Conservation (phyloP, 2,329 filamentous ascomycete genomes). For the Colletotrichum tofieldiae region DNA sequence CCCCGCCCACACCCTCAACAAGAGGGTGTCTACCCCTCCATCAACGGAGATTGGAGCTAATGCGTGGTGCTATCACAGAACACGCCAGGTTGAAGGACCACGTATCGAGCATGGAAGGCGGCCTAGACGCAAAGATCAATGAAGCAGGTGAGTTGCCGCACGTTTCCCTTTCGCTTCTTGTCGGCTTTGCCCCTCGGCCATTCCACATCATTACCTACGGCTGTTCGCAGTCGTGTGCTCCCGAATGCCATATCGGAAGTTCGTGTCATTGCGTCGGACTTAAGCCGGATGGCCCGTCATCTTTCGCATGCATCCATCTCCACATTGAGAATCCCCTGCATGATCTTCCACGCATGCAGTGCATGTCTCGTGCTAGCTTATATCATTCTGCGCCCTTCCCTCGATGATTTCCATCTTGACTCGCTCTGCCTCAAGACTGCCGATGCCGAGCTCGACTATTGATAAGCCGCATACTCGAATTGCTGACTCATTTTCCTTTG, state of each 20-base stretch:
- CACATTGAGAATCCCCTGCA: slow-evolving; percentile 51
- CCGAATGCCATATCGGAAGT: slow-evolving; percentile 41
- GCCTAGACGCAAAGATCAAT: slow-evolving; percentile 89
- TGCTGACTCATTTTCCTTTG: slow-evolving; percentile 43
- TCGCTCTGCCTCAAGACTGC: neutral
- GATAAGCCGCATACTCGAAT: slow-evolving; percentile 36
- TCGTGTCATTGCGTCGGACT: slow-evolving; percentile 17
- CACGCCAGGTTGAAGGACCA: slow-evolving; percentile 96
- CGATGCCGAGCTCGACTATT: slow-evolving; percentile 20
- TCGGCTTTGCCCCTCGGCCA: slow-evolving; percentile 43
- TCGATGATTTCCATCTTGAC: neutral
- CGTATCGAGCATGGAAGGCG: slow-evolving; percentile 87
- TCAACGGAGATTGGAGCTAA: slow-evolving; percentile 54
- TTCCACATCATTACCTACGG: slow-evolving; percentile 49
- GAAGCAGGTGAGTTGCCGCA: slow-evolving; percentile 84
- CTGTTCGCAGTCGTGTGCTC: slow-evolving; percentile 47
- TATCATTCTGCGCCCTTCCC: slow-evolving; percentile 41
- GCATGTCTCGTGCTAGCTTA: slow-evolving; percentile 50
- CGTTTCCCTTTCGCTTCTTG: slow-evolving; percentile 47
- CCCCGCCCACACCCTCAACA: slow-evolving; percentile 40
- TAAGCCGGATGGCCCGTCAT: slow-evolving; percentile 8
- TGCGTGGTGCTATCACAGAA: slow-evolving; percentile 67
- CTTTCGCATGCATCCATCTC: slow-evolving; percentile 39
- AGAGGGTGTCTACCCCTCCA: slow-evolving; percentile 28
- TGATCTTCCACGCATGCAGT: slow-evolving; percentile 54